phyloP scores from a whole-genome alignment of 1,284 basidiomycete genomes.

The Cutaneotrichosporon arboriforme region DNA sequence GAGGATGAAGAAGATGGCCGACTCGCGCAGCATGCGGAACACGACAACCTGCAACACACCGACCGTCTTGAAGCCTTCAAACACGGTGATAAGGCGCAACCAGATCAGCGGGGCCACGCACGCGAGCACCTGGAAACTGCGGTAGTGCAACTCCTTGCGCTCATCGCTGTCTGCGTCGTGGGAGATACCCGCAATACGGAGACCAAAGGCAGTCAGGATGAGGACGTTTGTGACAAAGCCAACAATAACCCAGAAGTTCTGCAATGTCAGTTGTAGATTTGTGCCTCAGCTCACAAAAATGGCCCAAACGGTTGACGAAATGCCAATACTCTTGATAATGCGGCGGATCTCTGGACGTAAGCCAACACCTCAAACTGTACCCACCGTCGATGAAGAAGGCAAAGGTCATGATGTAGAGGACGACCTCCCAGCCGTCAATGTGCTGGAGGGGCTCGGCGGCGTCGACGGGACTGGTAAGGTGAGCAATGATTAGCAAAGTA shows the following conservation, averaged over 20 bases:
- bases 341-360: constrained; percentile 46
- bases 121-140: constrained; percentile 79
- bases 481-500: neutral
- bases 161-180: constrained; percentile 47
- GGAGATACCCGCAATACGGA: constrained; percentile 64
- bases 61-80: constrained; percentile 59
- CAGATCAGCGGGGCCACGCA: constrained; percentile 81
- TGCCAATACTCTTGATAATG: constrained; percentile 53
- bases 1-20: constrained; percentile 82
- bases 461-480: constrained; percentile 28
- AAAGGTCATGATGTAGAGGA: constrained; percentile 68
- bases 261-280: neutral
- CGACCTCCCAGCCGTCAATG: constrained; percentile 70
- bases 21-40: constrained; percentile 76
- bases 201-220: constrained; percentile 63
- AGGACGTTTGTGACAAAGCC: constrained; percentile 66
- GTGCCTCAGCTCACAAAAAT: constrained; percentile 30
- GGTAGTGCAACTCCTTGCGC: constrained; percentile 53
- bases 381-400: constrained; percentile 77
- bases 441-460: constrained; percentile 39
- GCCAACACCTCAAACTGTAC: constrained; percentile 50
- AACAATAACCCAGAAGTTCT: constrained; percentile 68
- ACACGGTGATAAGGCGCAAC: constrained; percentile 59
- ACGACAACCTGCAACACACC: constrained; percentile 49
- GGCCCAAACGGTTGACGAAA: constrained; percentile 31